These are phyloP conservation scores for Candida rishiriensis DNA, from an alignment of 805 yeast genomes.

Conservation along the genomic window DNA sequence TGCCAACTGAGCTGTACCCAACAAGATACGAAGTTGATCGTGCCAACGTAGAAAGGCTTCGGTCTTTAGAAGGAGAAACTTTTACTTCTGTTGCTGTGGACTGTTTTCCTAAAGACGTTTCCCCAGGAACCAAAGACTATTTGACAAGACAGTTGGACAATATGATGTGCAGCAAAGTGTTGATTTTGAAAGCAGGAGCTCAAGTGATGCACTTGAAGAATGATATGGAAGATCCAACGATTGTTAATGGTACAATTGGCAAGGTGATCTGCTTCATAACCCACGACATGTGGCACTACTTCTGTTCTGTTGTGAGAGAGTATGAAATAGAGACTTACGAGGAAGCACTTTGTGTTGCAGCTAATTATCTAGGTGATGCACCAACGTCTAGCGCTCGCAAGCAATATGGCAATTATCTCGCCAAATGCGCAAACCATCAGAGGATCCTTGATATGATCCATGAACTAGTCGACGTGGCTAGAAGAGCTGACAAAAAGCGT, in stretches of 20 bases:
- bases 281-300: constrained; percentile 24
- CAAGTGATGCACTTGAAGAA: constrained; percentile 95
- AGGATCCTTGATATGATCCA: constrained; percentile 3
- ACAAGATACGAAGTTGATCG: constrained; percentile 79
- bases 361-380: constrained; percentile 12
- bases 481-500: constrained; percentile 7
- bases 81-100: constrained; percentile 45
- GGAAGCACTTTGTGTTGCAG: constrained; percentile 12
- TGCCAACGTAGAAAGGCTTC: constrained; percentile 58
- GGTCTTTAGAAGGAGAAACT: constrained; percentile 42
- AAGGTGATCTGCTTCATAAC: constrained; percentile 53
- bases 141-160: constrained; percentile 26
- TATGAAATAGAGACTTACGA: constrained; percentile 14
- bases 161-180: constrained; percentile 64
- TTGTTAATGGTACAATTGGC: constrained; percentile 93
- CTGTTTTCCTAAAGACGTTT: constrained; percentile 10
- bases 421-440: constrained; percentile 4
- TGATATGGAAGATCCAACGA: constrained; percentile 47
- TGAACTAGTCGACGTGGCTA: constrained; percentile 24
- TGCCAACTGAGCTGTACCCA: constrained; percentile 86
- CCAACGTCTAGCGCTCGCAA: constrained; percentile 12
- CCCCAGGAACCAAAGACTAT: constrained; percentile 4
- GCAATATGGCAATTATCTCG: constrained; percentile 16
- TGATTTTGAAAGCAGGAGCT: constrained; percentile 74
- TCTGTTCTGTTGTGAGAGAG: constrained; percentile 22